Percentiles rank a stretch among this genome's conserved stretches.
Conservation (phyloP, 2,329 filamentous ascomycete genomes). For the Clonostachys rhizophaga region DNA sequence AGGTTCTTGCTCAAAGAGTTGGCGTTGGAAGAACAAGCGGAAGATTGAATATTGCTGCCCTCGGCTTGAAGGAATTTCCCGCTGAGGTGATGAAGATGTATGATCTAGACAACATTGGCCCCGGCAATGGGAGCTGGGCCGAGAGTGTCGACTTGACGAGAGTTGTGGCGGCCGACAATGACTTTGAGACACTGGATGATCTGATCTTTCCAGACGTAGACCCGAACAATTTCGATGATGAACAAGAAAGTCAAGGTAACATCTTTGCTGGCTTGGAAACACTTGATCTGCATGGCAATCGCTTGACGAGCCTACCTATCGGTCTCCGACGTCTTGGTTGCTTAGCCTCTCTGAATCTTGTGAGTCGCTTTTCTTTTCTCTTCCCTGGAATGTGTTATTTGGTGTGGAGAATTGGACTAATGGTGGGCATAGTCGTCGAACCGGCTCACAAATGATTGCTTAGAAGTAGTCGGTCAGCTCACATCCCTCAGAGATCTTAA, state of each 20-base stretch:
- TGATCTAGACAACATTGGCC: constrained; percentile 64
- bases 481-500: constrained; percentile 71
- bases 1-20: constrained; percentile 69
- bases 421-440: constrained; percentile 65
- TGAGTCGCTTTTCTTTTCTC: constrained; percentile 29
- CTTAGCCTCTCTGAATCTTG: constrained; percentile 78
- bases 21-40: constrained; percentile 71
- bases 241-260: constrained; percentile 63
- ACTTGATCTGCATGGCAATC: constrained; percentile 83
- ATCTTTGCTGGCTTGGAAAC: constrained; percentile 80
- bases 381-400: no score
- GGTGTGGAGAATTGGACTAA: neutral
- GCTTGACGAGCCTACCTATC: constrained; percentile 65
- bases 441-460: constrained; percentile 64
- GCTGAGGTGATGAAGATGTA: constrained; percentile 88
- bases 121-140: constrained; percentile 70
- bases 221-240: constrained; percentile 43
- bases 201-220: constrained; percentile 72
- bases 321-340: constrained; percentile 70
- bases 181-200: constrained; percentile 70
- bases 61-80: constrained; percentile 77
- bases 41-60: constrained; percentile 80
- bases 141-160: constrained; percentile 84
- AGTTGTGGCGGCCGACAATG: constrained; percentile 86
- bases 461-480: constrained; percentile 73